Evolutionary conservation across 345 rosid genomes (phyloP), one percentile per base, ranked within the genome.

Genomic region (Citrus unshiu): DNA sequence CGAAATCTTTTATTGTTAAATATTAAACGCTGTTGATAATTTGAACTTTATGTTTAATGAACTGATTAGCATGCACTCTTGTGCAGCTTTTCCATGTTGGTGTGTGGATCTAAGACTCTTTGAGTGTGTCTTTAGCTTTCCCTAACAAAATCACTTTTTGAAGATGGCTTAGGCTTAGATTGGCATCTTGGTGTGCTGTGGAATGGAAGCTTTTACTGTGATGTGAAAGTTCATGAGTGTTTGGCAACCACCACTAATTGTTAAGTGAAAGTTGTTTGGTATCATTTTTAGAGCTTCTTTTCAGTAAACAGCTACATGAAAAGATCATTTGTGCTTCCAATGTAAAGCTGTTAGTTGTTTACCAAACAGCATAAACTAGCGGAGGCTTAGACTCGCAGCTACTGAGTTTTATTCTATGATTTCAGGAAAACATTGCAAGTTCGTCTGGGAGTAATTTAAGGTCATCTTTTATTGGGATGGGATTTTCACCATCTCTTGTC

Each of bases 391-490:
- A 61, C 32, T 9, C 37, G 4, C 9, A 56, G 51, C 14, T 57
- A 37, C 19, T 72, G 62, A 73, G 25, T 56, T 63, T 25, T 85
- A 35, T 25, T 51, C 61, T 22, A 66, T n/a, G 12, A 69, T 70
- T 82, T 73, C 89, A 96, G 99, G 87, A 87, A 58, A 82, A 85
- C 81, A 85, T 74, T 60, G 92, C 99, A 78, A 93, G 98, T 79
- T 94, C 99, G 79, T 93, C 98, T 34, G 88, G 90, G 80, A 89
- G 89, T 89, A 78, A 83, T 77, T 74, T 86, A 10, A 89, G 90
- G 81, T 90, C 97, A 18, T 86, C 85, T 74, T 81, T 96, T 30
- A 78, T 84, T 70, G 97, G 86, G 84, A 94, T 96, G 99, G 97
- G 99, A 49, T 96, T 88, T 82, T 64, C 74, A 32, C 83, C 97